phyloP scores from a whole-genome alignment of 2,329 filamentous ascomycete genomes.

The Pseudogymnoascus sp. region DNA sequence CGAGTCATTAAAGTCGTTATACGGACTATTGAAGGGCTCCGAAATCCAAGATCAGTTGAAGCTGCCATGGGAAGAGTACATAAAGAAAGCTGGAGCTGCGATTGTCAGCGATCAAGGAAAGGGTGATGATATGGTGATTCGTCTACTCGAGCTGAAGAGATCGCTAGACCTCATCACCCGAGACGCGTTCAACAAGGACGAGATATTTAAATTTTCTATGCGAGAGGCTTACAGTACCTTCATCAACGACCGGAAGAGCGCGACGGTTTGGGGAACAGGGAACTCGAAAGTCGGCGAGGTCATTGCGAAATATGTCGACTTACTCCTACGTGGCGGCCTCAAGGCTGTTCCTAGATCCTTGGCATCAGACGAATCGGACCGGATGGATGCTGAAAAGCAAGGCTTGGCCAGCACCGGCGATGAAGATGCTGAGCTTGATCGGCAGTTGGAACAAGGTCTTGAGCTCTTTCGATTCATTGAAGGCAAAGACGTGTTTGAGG shows the following conservation, averaged over 20 bases:
- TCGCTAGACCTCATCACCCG: conserved; percentile 69
- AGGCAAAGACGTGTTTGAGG: conserved; percentile 95
- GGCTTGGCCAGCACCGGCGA: conserved; percentile 64
- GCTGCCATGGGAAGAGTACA: conserved; percentile 68
- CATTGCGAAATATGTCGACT: conserved; percentile 95
- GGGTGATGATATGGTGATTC: conserved; percentile 76
- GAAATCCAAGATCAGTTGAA: conserved; percentile 62
- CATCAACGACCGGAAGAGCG: conserved; percentile 79
- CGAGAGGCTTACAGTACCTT: conserved; percentile 81
- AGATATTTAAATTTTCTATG: conserved; percentile 68
- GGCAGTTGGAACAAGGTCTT: conserved; percentile 83
- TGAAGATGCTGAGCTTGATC: conserved; percentile 85
- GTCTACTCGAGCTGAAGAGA: conserved; percentile 71
- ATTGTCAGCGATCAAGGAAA: conserved; percentile 76
- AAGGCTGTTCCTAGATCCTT: conserved; percentile 70
- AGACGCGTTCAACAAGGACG: conserved; percentile 66
- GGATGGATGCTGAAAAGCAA: conserved; percentile 47
- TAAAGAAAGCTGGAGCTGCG: conserved; percentile 60
- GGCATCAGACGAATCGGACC: conserved; percentile 51
- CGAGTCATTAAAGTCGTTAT: conserved; percentile 64
- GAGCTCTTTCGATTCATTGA: conserved; percentile 96
- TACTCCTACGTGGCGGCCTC: conserved; percentile 75
- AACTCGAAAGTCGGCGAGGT: conserved; percentile 96
- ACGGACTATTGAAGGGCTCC: conserved; percentile 65
- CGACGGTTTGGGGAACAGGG: conserved; percentile 64